These are phyloP conservation scores for Diplotaxis tenuifolia DNA, from an alignment of 345 rosid species.

Conservation along the genomic window DNA sequence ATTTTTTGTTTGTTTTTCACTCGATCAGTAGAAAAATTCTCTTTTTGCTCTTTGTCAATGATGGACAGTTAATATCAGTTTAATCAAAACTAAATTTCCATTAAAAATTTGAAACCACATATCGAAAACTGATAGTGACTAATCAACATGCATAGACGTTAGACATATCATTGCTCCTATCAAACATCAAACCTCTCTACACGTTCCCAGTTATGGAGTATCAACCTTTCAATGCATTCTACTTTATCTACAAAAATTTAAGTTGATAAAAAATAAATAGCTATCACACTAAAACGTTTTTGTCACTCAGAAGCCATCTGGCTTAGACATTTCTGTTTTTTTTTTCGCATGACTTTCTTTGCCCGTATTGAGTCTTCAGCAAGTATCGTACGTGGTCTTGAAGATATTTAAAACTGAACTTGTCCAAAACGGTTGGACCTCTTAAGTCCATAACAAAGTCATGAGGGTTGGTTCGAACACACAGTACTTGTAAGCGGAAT, in stretches of 20 bases:
- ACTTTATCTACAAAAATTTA: not conserved
- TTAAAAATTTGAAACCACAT: not conserved
- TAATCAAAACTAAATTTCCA: not conserved
- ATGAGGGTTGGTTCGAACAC: too few species aligned
- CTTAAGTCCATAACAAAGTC: too few species aligned
- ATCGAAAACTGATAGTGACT: not conserved
- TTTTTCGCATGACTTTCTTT: not conserved
- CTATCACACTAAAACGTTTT: not conserved
- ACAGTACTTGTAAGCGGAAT: too few species aligned
- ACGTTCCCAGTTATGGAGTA: not conserved
- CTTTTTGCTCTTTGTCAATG: not conserved
- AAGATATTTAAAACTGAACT: too few species aligned
- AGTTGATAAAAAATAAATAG: not conserved
- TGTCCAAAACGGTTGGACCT: too few species aligned
- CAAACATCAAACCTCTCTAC: not conserved
- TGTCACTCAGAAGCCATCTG: not conserved
- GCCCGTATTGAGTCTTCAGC: not conserved
- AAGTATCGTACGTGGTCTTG: not conserved
- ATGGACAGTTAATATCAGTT: not conserved
- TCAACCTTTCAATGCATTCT: not conserved
- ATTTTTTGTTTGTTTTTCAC: not conserved
- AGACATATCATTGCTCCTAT: not conserved
- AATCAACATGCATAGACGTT: not conserved
- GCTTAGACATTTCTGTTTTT: not conserved
- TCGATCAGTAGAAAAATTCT: not conserved